Percentiles rank a stretch among this genome's conserved stretches.
phyloP scores from a whole-genome alignment of 345 rosid species.

The Rubroshorea leprosula region DNA sequence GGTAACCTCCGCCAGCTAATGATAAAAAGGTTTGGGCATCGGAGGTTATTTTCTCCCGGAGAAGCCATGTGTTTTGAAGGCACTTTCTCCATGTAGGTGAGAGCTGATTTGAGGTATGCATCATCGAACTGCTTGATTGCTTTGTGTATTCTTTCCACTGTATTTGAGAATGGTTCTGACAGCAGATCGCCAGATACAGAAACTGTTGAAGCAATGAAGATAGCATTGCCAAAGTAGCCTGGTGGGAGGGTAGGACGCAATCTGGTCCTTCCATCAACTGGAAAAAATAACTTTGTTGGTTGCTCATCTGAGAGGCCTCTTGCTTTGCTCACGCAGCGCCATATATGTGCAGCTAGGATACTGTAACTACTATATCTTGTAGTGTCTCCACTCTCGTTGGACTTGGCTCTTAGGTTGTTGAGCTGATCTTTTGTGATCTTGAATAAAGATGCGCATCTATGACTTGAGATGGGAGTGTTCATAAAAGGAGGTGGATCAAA shows the following conservation, averaged over 20 bases:
- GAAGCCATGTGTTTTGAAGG: not conserved
- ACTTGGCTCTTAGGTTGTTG: constrained; percentile 14
- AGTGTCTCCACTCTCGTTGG: not conserved
- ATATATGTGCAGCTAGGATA: constrained; percentile 22
- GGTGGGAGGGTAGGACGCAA: constrained; percentile 35
- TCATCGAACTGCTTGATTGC: constrained; percentile 25
- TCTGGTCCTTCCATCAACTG: constrained; percentile 34
- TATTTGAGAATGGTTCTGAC: constrained; percentile 22
- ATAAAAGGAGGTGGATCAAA: constrained; percentile 18
- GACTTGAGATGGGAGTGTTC: not conserved
- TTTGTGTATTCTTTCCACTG: constrained; percentile 23
- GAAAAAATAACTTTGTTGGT: constrained; percentile 12
- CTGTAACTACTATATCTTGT: constrained; percentile 10
- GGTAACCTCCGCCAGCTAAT: not conserved
- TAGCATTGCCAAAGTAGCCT: constrained; percentile 38
- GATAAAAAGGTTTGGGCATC: not conserved
- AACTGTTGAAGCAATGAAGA: constrained; percentile 23
- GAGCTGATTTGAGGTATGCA: constrained; percentile 37
- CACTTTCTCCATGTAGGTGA: constrained; percentile 24
- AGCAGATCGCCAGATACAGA: constrained; percentile 19
- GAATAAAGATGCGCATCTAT: not conserved
- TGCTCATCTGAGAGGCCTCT: constrained; percentile 19
- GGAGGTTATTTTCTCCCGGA: constrained; percentile 10
- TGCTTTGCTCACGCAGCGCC: constrained; percentile 30
- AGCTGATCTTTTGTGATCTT: constrained; percentile 20